These are phyloP conservation scores for Solanum aculeatissimum DNA, from an alignment of 305 asterid genomes.

Conservation along the genomic window DNA sequence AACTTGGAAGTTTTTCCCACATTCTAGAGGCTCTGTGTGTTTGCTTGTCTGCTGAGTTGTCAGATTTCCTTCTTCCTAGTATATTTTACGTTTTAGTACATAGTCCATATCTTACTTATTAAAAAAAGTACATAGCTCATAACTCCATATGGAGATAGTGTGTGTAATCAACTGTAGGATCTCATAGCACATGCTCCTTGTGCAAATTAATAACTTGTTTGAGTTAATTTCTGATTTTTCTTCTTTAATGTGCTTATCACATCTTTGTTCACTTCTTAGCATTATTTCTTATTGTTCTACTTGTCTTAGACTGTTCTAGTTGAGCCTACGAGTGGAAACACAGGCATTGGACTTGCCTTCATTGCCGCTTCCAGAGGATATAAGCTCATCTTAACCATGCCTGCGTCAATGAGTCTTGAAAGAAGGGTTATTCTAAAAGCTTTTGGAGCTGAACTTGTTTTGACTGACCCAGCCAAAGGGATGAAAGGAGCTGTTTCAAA, in stretches of 20 bases:
- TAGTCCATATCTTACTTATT: background rate
- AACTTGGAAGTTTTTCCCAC: background rate
- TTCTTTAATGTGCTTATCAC: background rate
- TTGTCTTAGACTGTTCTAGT: constrained; percentile 68
- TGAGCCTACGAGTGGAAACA: constrained; percentile 97
- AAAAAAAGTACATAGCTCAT: background rate
- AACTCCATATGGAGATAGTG: background rate
- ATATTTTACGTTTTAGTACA: background rate
- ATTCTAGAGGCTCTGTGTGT: background rate
- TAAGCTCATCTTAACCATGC: constrained; percentile 96
- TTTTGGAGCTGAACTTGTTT: constrained; percentile 91
- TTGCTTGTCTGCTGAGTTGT: background rate
- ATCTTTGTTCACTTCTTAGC: background rate
- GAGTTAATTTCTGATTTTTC: background rate
- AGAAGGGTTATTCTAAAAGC: constrained; percentile 96
- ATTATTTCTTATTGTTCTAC: background rate
- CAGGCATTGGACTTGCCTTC: constrained; percentile 96
- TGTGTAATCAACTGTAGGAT: background rate
- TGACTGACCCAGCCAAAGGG: constrained; percentile 90
- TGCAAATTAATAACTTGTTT: background rate
- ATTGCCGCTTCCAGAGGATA: constrained; percentile 96
- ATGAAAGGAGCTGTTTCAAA: constrained; percentile 92
- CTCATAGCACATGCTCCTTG: background rate
- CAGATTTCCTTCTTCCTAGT: background rate
- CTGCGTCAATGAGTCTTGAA: constrained; percentile 97